Base-by-base conservation (phyloP, 208 protist species). In the Strigomonas galati region DNA sequence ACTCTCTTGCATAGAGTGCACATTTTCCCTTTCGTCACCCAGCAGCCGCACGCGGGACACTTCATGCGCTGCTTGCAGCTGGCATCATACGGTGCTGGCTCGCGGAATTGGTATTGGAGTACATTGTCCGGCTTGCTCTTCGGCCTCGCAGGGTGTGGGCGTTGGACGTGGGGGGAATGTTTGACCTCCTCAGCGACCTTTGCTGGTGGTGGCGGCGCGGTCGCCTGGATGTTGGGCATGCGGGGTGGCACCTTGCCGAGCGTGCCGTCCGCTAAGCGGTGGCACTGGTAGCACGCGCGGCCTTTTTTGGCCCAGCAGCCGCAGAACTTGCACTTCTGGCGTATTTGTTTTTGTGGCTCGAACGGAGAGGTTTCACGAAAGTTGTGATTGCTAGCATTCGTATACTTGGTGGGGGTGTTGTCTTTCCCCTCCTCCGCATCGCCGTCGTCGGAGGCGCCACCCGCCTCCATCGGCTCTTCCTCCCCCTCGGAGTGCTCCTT, bases 1-100 rank as follows among this genome's bases (percentile, higher is more conserved):
- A 40, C 35, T 40, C 35, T 40, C 35, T 40, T 59, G 17, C 17
- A 59, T 12, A 21, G 5, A 59, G 24, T 59, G 17, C 54, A 59
- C 54, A 32, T 59, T 31, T 59, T 59, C 31, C 30, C 30, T 31
- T 59, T 31, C 7, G 4, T 53, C n/a, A 26, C 48, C 48, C 48
- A 53, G 23, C 48, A 53, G n/a, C 48, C 48, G 23, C 48, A 53
- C 9, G 23, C 4, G n/a, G 17, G 17, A 15, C 48, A 53, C 48
- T 53, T 53, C n/a, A 21, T 53, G 48, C 48, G 48, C 17, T 53
- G n/a, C 17, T 17, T 59, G 7, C 17, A 30, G 15, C 5, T 59
- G 5, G 14, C 17, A 31, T 28, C 30, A 17, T 32, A 35, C 9
- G 30, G 15, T 3, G 30, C n/a, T 21, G n/a, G 15, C 9, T 53